Percentiles rank a stretch among this genome's conserved stretches.
phyloP scores from a whole-genome alignment of 495 filamentous ascomycete species.

The Penicillium diatomitis region DNA sequence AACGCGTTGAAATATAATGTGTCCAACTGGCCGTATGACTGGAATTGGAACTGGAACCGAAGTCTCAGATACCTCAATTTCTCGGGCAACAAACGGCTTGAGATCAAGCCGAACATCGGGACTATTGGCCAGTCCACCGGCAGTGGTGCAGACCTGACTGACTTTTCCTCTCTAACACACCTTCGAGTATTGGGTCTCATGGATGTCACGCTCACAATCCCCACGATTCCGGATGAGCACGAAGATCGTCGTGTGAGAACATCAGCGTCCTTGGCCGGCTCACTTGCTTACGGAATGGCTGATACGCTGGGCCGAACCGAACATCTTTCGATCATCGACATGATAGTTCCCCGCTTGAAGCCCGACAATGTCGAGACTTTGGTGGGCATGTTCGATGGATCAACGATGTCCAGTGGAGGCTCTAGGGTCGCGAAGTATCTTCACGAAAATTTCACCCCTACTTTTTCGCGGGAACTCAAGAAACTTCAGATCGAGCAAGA shows the following conservation, averaged over 20 bases:
- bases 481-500: conserved; percentile 35
- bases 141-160: conserved; percentile 69
- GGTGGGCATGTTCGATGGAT: conserved; percentile 91
- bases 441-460: conserved; percentile 83
- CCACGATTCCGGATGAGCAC: conserved; percentile 85
- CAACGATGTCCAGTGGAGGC: conserved; percentile 71
- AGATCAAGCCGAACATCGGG: conserved; percentile 80
- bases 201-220: conserved; percentile 92
- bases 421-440: conserved; percentile 94
- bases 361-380: conserved; percentile 87
- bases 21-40: conserved; percentile 98
- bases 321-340: conserved; percentile 93
- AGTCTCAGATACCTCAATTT: conserved; percentile 93
- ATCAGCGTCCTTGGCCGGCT: conserved; percentile 82
- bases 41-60: conserved; percentile 99
- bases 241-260: conserved; percentile 94
- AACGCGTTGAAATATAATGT: conserved; percentile 99
- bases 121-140: conserved; percentile 34
- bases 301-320: conserved; percentile 90
- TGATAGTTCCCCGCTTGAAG: conserved; percentile 88
- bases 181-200: conserved; percentile 87
- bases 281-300: conserved; percentile 92
- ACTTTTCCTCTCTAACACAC: conserved; percentile 80
- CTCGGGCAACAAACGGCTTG: conserved; percentile 91
- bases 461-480: conserved; percentile 75